These are phyloP conservation scores for Trypanosoma theileri DNA, from an alignment of 208 protist species.

Conservation along the genomic window DNA sequence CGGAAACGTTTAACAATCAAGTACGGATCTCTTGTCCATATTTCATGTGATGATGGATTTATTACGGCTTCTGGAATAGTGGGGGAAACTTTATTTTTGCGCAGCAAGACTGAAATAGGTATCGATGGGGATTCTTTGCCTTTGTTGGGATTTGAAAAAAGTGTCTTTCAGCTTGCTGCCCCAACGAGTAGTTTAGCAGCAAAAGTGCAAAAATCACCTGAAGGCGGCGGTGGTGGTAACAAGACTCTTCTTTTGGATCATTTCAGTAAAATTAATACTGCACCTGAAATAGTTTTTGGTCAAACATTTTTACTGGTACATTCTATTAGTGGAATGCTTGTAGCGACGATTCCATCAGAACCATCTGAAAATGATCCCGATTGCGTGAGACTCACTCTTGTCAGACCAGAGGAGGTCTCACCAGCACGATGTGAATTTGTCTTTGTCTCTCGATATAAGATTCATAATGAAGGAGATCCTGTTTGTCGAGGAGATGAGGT, in stretches of 20 bases:
- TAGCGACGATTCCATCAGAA: slow-evolving; percentile 54
- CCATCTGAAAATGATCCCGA: slow-evolving; percentile 62
- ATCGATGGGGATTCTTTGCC: slow-evolving; percentile 48
- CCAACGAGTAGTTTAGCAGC: slow-evolving; percentile 31
- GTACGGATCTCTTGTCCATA: slow-evolving; percentile 53
- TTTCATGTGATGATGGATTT: slow-evolving; percentile 73
- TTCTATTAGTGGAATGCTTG: slow-evolving; percentile 52
- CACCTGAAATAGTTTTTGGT: slow-evolving; percentile 63
- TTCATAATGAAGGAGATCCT: slow-evolving; percentile 66
- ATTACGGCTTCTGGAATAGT: slow-evolving; percentile 49
- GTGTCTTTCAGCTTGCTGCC: slow-evolving; percentile 53
- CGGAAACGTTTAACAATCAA: slow-evolving; percentile 50
- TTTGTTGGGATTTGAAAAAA: slow-evolving; percentile 55
- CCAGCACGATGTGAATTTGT: slow-evolving; percentile 55
- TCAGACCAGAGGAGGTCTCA: slow-evolving; percentile 35
- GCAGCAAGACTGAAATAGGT: slow-evolving; percentile 33
- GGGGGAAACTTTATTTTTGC: slow-evolving; percentile 50
- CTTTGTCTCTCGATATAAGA: slow-evolving; percentile 76
- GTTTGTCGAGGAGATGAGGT: slow-evolving; percentile 64
- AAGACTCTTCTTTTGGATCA: slow-evolving; percentile 23
- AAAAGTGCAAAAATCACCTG: background rate
- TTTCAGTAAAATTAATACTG: slow-evolving; percentile 33
- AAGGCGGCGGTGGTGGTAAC: background rate
- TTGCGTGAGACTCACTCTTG: slow-evolving; percentile 65
- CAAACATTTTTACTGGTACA: slow-evolving; percentile 62